Evolutionary conservation across 202 grass and related monocot genomes (phyloP), one percentile per base, ranked within the genome.

Genomic region (Elaeis oleifera): DNA sequence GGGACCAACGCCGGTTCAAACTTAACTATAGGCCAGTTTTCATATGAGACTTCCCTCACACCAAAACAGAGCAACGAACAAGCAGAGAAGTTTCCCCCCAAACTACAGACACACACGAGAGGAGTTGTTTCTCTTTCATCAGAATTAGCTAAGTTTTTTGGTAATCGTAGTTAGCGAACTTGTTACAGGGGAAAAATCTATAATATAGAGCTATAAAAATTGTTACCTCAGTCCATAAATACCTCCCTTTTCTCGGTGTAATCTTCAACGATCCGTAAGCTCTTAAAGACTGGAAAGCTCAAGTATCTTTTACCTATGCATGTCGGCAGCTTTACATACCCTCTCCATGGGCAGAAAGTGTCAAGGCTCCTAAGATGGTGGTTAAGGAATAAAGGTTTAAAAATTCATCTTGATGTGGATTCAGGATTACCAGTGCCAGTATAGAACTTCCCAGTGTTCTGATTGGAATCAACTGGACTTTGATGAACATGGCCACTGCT

Each of bases 341-440:
- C 26, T 32, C 58, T 16, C 18, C 26, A 6, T 60, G 27, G 17
- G 26, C 27, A 59, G 28, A 32, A 18, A 18, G 8, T 24, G 23
- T 16, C n/a, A n/a, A 60, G 25, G 16, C 58, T 36, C 17, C 26
- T 31, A 32, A 7, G 54, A 56, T 56, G 27, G n/a, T 60, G 58
- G 58, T 60, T 60, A 60, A 60, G n/a, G 6, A 60, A 23, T 18
- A 56, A 23, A 36, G 58, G 29, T 60, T 17, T 39, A 18, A 60
- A 17, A 60, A 17, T n/a, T 60, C 58, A 60, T 28, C 58, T 60
- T 17, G 58, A 60, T 6, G 58, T 60, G 15, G 58, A 60, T 60
- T 60, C 27, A n/a, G 24, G 27, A 60, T 60, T 60, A n/a, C 58
- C 15, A n/a, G 25, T 14, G 58, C 58, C 17, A 39, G 17, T 36